Evolutionary conservation across 2,329 filamentous ascomycete species (phyloP).

Genomic region (Alternaria ventricosa): DNA sequence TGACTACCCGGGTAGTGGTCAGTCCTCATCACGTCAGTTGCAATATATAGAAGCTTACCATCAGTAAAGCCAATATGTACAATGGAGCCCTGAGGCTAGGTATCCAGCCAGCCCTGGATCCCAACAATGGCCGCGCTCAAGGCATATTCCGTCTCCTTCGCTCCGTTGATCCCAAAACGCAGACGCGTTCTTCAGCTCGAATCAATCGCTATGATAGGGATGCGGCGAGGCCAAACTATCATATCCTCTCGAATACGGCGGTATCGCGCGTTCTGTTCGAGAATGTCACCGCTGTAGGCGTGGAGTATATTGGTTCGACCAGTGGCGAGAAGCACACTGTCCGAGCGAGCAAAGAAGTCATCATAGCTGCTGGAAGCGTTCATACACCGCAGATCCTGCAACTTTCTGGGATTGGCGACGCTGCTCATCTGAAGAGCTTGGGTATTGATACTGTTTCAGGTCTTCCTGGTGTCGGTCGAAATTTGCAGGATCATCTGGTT

Average conservation of each 20-base stretch:
- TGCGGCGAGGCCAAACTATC: conserved; percentile 36
- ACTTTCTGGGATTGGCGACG: conserved; percentile 64
- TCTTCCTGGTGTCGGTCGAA: conserved; percentile 36
- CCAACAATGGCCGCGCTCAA: conserved; percentile 31
- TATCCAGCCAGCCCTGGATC: conserved; percentile 20
- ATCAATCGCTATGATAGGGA: conserved; percentile 41
- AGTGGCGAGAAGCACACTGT: conserved; percentile 9
- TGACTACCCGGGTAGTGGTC: conserved; percentile 31
- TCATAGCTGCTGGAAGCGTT: conserved; percentile 65
- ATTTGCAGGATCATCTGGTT: conserved; percentile 36
- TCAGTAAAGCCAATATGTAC: conserved; percentile 24
- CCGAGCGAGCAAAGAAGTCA: conserved; percentile 55
- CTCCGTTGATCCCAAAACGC: conserved; percentile 34
- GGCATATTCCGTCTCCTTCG: conserved; percentile 41
- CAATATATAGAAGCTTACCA: background rate
- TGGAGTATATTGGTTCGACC: conserved; percentile 18
- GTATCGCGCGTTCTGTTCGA: conserved; percentile 28
- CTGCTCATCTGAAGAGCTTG: conserved; percentile 8
- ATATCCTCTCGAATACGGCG: conserved; percentile 30
- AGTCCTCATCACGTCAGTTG: background rate
- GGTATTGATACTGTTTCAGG: conserved; percentile 24
- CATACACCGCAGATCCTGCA: conserved; percentile 69
- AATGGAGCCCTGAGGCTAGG: conserved; percentile 20
- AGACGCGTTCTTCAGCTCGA: conserved; percentile 39
- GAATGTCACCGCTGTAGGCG: conserved; percentile 21